These are phyloP conservation scores for Discostella stelligeroides DNA, from an alignment of 108 stramenopile species.

Conservation along the genomic window DNA sequence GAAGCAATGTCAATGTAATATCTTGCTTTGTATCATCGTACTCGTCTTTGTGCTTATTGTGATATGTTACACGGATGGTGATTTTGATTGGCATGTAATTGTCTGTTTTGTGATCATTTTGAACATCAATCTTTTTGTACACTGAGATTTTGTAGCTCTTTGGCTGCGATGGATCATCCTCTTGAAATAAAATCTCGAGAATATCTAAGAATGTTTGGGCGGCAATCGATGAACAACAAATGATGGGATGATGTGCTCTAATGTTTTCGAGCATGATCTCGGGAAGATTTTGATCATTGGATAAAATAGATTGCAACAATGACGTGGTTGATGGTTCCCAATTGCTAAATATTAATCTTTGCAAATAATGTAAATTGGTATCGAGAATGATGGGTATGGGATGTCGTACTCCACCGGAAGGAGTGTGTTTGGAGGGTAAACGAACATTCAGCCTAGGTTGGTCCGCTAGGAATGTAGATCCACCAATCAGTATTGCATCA, in stretches of 20 bases:
- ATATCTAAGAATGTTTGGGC: constrained; percentile 34
- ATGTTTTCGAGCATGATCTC: constrained; percentile 36
- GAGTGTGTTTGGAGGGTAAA: constrained; percentile 19
- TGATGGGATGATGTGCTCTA: constrained; percentile 33
- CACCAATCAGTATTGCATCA: constrained; percentile 81
- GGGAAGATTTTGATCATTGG: constrained; percentile 9
- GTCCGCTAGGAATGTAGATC: constrained; percentile 67
- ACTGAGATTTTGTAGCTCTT: constrained; percentile 32
- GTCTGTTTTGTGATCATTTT: constrained; percentile 25
- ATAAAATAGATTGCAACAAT: not conserved
- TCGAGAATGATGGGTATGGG: constrained; percentile 78
- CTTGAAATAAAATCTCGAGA: constrained; percentile 26
- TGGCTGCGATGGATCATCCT: constrained; percentile 8
- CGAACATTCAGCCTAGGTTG: constrained; percentile 77
- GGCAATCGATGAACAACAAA: constrained; percentile 43
- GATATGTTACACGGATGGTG: constrained; percentile 21
- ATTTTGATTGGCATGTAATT: constrained; percentile 27
- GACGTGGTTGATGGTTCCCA: not conserved
- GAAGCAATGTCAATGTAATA: constrained; percentile 52
- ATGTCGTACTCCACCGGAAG: constrained; percentile 31
- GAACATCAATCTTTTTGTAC: constrained; percentile 27
- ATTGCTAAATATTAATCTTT: constrained; percentile 26
- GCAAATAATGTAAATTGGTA: constrained; percentile 57
- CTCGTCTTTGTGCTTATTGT: constrained; percentile 11
- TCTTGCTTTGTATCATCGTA: constrained; percentile 18